Evolutionary conservation across 768 basidiomycete species (phyloP).

Genomic region (Sistotremastrum niveocremeum): DNA sequence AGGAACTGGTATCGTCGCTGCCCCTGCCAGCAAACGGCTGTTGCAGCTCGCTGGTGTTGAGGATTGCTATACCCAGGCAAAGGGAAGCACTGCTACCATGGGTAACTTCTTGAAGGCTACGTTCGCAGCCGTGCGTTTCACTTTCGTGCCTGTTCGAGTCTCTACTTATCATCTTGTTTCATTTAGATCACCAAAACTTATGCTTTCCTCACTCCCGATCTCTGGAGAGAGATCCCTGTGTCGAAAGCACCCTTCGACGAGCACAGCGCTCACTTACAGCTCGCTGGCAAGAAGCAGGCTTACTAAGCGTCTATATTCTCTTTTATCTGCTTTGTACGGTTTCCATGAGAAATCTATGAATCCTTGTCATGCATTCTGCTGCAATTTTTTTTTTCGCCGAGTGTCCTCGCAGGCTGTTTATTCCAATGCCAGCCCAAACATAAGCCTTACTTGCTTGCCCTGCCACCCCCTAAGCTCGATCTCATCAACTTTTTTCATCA

Average conservation of each 20-base stretch:
- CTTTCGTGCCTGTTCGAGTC: neutral
- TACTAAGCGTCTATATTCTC: conserved; percentile 12
- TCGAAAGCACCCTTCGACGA: conserved; percentile 91
- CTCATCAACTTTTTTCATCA: no score
- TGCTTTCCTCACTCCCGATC: conserved; percentile 93
- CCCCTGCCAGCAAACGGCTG: conserved; percentile 92
- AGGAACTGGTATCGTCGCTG: conserved; percentile 98
- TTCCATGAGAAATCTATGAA: neutral
- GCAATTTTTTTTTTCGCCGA: no score
- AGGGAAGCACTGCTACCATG: conserved; percentile 97
- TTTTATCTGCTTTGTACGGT: conserved; percentile 1
- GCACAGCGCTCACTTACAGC: conserved; percentile 83
- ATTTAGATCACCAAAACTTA: conserved; percentile 92
- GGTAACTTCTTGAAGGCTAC: conserved; percentile 98
- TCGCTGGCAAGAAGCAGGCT: conserved; percentile 64
- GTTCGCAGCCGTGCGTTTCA: conserved; percentile 64
- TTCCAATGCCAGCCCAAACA: no score
- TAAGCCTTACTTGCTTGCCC: no score
- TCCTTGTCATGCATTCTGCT: neutral
- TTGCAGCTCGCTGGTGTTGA: conserved; percentile 96
- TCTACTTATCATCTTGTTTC: neutral
- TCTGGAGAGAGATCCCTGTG: conserved; percentile 90
- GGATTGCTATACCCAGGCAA: conserved; percentile 96
- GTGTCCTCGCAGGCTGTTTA: no score
- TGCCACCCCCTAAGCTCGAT: no score